Base-by-base conservation (phyloP, 371 early-diverging fungal genomes). In the Basidiobolus meristosporus region DNA sequence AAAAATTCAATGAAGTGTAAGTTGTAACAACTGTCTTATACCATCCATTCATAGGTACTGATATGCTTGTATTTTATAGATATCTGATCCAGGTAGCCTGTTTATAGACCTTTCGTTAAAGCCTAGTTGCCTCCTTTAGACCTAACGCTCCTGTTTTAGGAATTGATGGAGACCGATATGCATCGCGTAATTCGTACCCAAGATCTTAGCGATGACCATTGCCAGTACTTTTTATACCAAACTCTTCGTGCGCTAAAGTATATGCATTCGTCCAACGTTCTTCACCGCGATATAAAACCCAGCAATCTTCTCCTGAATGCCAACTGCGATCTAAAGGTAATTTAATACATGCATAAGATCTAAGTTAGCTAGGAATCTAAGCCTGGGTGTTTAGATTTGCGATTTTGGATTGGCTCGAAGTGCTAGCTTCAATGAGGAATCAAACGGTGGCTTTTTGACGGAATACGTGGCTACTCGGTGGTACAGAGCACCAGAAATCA, bases 101-200 rank as follows among this genome's bases (percentile, higher is more conserved):
- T n/a, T n/a, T n/a, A n/a, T n/a, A n/a, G n/a, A n/a, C n/a, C n/a
- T n/a, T n/a, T n/a, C n/a, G n/a, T n/a, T n/a, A n/a, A n/a, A n/a
- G n/a, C n/a, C n/a, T n/a, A n/a, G n/a, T n/a, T n/a, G n/a, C n/a
- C n/a, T n/a, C n/a, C n/a, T n/a, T n/a, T n/a, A n/a, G n/a, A n/a
- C n/a, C n/a, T n/a, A n/a, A n/a, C n/a, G n/a, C n/a, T 43, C 46
- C 68, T 47, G 56, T 67, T 6, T 23, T 61, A 74, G 52, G 91
- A 87, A 59, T 59, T 98, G 31, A 96, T 98, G 96, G 97, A 96
- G 58, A 95, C 97, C 17, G 91, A 98, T 57, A 72, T 98, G 65
- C 96, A 96, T 57, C 85, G 95, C 47, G 93, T 98, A 40, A 93
- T 98, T 59, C 77, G 85, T 40, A 90, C 91, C n/a, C 96, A 96